phyloP scores from a whole-genome alignment of 257 asterid species.

The Plantago ovata region DNA sequence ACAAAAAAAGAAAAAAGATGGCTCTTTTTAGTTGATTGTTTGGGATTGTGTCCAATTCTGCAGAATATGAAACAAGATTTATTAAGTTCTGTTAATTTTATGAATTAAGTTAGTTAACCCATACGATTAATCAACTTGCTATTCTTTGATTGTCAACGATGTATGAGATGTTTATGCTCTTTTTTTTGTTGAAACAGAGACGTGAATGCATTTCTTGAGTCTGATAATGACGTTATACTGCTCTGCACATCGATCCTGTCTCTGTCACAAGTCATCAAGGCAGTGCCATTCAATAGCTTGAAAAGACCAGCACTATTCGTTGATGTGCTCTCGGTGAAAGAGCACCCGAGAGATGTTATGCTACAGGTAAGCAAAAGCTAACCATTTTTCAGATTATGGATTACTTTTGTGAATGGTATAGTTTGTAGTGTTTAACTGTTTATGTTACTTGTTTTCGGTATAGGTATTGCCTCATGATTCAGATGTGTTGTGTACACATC shows the following conservation, averaged over 20 bases:
- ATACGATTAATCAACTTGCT: too few relatives aligned
- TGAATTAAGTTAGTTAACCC: too few relatives aligned
- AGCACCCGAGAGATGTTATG: constrained; percentile 67
- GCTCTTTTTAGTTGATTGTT: too few relatives aligned
- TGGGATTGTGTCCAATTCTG: too few relatives aligned
- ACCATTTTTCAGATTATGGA: neutral
- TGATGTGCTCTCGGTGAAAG: constrained; percentile 89
- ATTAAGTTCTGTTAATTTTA: too few relatives aligned
- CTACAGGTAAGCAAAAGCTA: constrained; percentile 39
- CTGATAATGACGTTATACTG: constrained; percentile 58
- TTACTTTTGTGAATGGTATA: neutral
- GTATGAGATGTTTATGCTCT: too few relatives aligned
- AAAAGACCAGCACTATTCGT: constrained; percentile 57
- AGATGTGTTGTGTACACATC: constrained; percentile 88
- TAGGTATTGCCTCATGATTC: constrained; percentile 73
- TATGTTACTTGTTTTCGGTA: constrained; percentile 3
- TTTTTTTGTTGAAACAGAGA: too few relatives aligned
- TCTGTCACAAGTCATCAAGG: constrained; percentile 50
- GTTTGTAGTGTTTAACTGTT: neutral
- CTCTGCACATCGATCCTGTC: constrained; percentile 78
- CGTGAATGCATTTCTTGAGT: constrained; percentile 49
- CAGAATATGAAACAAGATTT: too few relatives aligned
- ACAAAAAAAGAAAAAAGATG: too few relatives aligned
- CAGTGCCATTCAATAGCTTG: constrained; percentile 47
- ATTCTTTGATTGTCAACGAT: too few relatives aligned